Base-by-base conservation (phyloP, 306 rosid species). In the Cercis canadensis region DNA sequence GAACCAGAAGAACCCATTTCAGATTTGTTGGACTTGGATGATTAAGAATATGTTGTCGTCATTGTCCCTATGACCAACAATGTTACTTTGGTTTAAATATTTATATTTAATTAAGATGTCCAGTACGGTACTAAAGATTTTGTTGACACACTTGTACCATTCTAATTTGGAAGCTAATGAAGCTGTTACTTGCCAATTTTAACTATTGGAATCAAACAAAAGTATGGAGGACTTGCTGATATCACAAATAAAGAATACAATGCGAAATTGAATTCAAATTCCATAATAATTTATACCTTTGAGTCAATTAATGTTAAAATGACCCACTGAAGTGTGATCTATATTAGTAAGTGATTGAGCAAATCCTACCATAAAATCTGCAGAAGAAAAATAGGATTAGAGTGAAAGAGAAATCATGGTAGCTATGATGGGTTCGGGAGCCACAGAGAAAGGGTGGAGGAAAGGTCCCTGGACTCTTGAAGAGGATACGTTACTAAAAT, bases 1-100 rank as follows among this genome's bases (percentile, higher is more conserved):
- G 73, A 73, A 79, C 87, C 70, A 56, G 83, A 76, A 75, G 87
- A 63, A 74, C 73, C 87, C 87, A 76, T 71, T 67, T 62, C 33
- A 18, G 7, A 7, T 24, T 50, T 18, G 58, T 17, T 81, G 1
- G 29, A 24, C 2, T 57, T 5, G 50, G 41, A 69, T 57, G 55
- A 16, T 62, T 19, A 16, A 74, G 76, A 77, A 58, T 67, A 50
- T 57, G 69, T 31, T 61, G 66, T 16, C 8, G 13, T 52, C 6
- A 8, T 36, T n/a, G 13, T 50, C 46, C 46, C 5, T 11, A n/a
- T 9, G 10, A 33, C 16, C 12, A 18, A 50, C 33, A 47, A 46
- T 19, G 8, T 16, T 16, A 29, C 37, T 37, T 57, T 49, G 1
- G 53, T 34, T 51, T 31, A 36, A 54, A 72, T 34, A 66, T 53